Percentiles rank a stretch among this genome's conserved stretches.
These are phyloP conservation scores for Penicillium hesseltinei DNA, from an alignment of 2,329 filamentous ascomycete genomes.

Conservation along the genomic window DNA sequence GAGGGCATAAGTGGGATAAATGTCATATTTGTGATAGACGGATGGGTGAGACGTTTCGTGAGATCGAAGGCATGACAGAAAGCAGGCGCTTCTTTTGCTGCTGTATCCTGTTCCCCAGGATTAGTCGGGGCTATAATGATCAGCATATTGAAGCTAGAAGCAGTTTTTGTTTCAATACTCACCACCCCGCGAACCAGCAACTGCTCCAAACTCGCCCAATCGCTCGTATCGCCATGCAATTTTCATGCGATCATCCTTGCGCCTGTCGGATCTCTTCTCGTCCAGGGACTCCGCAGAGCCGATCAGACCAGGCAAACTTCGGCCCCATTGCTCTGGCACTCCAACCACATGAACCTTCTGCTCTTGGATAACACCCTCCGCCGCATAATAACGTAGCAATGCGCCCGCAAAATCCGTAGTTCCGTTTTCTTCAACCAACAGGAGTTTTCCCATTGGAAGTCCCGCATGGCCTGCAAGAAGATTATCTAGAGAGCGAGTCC, in stretches of 20 bases:
- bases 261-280: conserved; percentile 38
- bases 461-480: conserved; percentile 84
- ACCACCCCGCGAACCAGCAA: conserved; percentile 58
- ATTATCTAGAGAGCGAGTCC: conserved; percentile 78
- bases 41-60: conserved; percentile 61
- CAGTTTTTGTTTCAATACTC: conserved; percentile 31
- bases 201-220: conserved; percentile 66
- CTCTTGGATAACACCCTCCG: conserved; percentile 87
- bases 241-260: conserved; percentile 79
- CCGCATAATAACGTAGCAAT: conserved; percentile 82
- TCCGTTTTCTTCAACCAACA: conserved; percentile 82
- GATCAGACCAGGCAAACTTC: conserved; percentile 75
- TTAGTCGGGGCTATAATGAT: conserved; percentile 29
- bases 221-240: conserved; percentile 98
- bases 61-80: conserved; percentile 76
- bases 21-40: conserved; percentile 51
- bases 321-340: conserved; percentile 73
- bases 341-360: conserved; percentile 86
- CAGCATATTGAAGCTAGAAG: conserved; percentile 15
- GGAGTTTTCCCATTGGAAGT: conserved; percentile 72
- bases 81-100: conserved; percentile 35
- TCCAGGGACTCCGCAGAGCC: conserved; percentile 49
- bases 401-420: conserved; percentile 92
- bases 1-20: conserved; percentile 50
- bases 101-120: conserved; percentile 44